phyloP scores from a whole-genome alignment of 164 flowering plant genomes.

The Vitis cinerea region DNA sequence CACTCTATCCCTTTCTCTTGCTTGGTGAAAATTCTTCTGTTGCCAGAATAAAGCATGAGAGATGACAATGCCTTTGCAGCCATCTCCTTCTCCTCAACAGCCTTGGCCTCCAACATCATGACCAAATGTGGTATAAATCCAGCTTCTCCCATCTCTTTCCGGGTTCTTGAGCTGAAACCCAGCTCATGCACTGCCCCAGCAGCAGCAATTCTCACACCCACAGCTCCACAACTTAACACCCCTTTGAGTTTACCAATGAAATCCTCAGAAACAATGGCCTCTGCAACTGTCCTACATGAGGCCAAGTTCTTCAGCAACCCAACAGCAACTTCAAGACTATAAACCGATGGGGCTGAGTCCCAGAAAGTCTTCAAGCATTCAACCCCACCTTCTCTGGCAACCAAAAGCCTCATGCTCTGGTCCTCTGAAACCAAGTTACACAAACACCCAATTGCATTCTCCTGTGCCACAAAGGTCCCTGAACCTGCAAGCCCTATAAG shows the following conservation, averaged over 20 bases:
- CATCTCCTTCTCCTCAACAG: background rate
- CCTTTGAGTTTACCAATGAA: slow-evolving; percentile 42
- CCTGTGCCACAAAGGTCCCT: slow-evolving; percentile 71
- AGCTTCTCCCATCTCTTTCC: slow-evolving; percentile 1
- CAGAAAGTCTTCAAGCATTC: slow-evolving; percentile 67
- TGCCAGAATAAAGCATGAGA: background rate
- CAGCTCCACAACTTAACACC: slow-evolving; percentile 1
- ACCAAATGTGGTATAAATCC: background rate
- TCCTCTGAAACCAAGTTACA: slow-evolving; percentile 55
- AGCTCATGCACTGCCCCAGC: background rate
- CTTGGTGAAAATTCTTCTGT: background rate
- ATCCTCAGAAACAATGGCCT: slow-evolving; percentile 52
- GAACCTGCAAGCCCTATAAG: slow-evolving; percentile 53
- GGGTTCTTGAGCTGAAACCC: background rate
- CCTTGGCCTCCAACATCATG: background rate
- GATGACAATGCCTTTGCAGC: background rate
- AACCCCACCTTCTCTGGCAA: slow-evolving; percentile 68
- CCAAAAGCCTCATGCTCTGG: slow-evolving; percentile 52
- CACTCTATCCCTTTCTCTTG: background rate
- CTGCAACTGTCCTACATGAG: slow-evolving; percentile 43
- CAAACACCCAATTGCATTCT: slow-evolving; percentile 76
- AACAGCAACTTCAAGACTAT: slow-evolving; percentile 58
- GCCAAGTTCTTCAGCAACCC: slow-evolving; percentile 53
- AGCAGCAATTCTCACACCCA: slow-evolving; percentile 1
- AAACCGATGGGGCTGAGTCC: slow-evolving; percentile 46